Percentiles rank a stretch among this genome's conserved stretches.
Conservation (phyloP, 2,329 filamentous ascomycete genomes). For the Colletotrichum acutatum region DNA sequence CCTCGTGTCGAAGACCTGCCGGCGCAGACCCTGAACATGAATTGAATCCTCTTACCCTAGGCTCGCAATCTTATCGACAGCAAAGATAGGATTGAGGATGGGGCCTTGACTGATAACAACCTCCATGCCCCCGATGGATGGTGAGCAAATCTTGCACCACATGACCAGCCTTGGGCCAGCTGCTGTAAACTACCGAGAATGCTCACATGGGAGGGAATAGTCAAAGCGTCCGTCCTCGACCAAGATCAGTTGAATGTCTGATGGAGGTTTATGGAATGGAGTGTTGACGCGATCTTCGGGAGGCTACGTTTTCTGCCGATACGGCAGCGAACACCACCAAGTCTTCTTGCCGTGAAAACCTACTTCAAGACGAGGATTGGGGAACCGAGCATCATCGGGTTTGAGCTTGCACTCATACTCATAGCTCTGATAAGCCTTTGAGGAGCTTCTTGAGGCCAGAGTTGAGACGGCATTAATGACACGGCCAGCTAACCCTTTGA, state of each 20-base stretch:
- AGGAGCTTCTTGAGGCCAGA: neutral
- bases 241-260: neutral
- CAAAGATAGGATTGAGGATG: neutral
- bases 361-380: too few relatives aligned
- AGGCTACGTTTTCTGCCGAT: neutral
- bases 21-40: too few relatives aligned
- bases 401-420: neutral
- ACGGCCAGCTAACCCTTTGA: neutral
- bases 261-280: neutral
- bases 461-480: conserved; percentile 2
- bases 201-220: neutral
- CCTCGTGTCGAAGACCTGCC: too few relatives aligned
- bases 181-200: neutral
- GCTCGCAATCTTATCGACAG: neutral
- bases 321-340: neutral
- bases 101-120: neutral
- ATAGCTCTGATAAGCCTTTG: neutral
- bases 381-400: neutral
- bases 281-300: neutral
- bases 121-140: neutral
- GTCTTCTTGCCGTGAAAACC: too few relatives aligned
- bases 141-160: neutral
- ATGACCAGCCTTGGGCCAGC: neutral
- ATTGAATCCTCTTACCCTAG: too few relatives aligned
- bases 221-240: neutral